A percentile compares a stretch with the other conserved stretches of the same genome.
phyloP scores from a whole-genome alignment of 371 early-diverging fungal species.

The Mortierella sp. region DNA sequence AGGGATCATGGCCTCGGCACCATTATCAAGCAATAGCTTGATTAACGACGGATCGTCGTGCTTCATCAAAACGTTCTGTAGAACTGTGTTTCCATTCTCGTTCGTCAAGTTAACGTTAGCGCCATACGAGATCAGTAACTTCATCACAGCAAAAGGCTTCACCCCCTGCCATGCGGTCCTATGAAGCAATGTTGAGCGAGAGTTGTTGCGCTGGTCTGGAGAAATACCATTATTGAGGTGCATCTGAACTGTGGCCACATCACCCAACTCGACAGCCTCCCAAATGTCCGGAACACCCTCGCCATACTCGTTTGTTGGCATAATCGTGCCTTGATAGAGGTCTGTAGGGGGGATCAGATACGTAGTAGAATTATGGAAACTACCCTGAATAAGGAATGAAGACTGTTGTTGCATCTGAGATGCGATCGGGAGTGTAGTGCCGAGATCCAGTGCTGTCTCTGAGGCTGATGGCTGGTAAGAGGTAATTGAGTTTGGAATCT shows the following conservation, averaged over 20 bases:
- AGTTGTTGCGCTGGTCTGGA: slow-evolving; percentile 50
- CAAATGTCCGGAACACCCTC: slow-evolving; percentile 34
- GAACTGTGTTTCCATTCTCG: slow-evolving; percentile 49
- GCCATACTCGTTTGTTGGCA: slow-evolving; percentile 20
- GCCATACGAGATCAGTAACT: slow-evolving; percentile 40
- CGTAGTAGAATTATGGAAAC: slow-evolving; percentile 8
- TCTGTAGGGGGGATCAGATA: slow-evolving; percentile 37
- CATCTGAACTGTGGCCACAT: slow-evolving; percentile 38
- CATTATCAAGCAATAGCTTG: slow-evolving; percentile 46
- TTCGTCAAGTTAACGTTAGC: slow-evolving; percentile 51
- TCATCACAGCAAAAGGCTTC: slow-evolving; percentile 41
- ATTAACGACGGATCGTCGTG: slow-evolving; percentile 43
- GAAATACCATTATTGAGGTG: slow-evolving; percentile 43
- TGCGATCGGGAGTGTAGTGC: slow-evolving; percentile 14
- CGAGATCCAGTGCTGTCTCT: slow-evolving; percentile 23
- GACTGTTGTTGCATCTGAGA: slow-evolving; percentile 13
- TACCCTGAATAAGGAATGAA: slow-evolving; percentile 25
- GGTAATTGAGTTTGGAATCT: slow-evolving; percentile 46
- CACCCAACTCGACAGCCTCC: slow-evolving; percentile 47
- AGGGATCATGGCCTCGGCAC: slow-evolving; percentile 46
- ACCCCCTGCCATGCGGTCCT: slow-evolving; percentile 49
- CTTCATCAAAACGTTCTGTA: slow-evolving; percentile 53
- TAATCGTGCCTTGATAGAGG: slow-evolving; percentile 18
- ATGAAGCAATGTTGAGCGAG: slow-evolving; percentile 41
- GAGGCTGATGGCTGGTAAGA: slow-evolving; percentile 30